Evolutionary conservation across 1,284 basidiomycete species (phyloP), one percentile per base, ranked within the genome.

Genomic region (Laetiporus sulphureus): DNA sequence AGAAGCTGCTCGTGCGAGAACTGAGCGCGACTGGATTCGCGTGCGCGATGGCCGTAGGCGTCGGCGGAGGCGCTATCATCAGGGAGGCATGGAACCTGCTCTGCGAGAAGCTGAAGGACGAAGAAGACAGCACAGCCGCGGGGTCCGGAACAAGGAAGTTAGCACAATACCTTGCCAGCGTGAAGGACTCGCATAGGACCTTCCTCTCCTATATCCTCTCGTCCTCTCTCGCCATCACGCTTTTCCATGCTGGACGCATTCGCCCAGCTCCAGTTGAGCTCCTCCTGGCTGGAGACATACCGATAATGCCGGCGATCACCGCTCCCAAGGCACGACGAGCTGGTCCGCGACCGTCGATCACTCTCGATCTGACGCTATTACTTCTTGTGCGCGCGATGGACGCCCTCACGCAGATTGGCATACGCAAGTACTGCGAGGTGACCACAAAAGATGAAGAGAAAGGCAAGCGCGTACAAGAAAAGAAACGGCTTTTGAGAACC

Each of bases 361-460:
- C 83, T 0, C 54, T 86, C 15, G 82, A 86, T 52, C 62, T 88
- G 30, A 84, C 77, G 5, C 59, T 89, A 0, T 60, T 89, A 3
- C 57, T 86, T 19, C 58, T 83, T 32, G 81, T 85, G n/a, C 71
- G 85, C 31, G 82, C 84, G 1, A 52, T 83, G 36, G 84, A 88
- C 53, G 71, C 74, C 5, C 42, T 69, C 11, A 56, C 77, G 2
- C 85, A 84, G 56, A 48, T 62, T 0, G 61, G 67, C n/a, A 65
- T 81, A 36, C 63, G 68, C 40, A 63, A 59, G 32, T 54, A 53
- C 19, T 41, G 48, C 21, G 35, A 42, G 13, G 35, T 21, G 11
- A 45, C 41, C 25, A 41, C 31, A 5, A 10, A 40, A 18, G 32
- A 49, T 13, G 32, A 53, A 13, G 36, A 41, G 30, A 51, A 47